Conservation (phyloP, 495 filamentous ascomycete species). For the Trichoderma reesei region DNA sequence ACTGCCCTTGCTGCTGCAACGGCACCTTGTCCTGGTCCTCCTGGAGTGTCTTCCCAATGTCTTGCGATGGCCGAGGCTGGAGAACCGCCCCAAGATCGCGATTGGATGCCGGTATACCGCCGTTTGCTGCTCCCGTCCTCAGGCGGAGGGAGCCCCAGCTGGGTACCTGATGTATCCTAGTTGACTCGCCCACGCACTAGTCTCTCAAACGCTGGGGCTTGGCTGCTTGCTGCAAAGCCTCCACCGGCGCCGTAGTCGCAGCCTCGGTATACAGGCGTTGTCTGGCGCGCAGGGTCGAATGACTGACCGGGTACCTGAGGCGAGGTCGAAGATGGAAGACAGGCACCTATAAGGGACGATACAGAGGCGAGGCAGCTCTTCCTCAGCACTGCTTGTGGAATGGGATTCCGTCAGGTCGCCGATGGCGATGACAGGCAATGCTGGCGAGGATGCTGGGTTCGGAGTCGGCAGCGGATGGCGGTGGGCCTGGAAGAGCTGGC, state of each 20-base stretch:
- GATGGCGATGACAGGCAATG: neutral
- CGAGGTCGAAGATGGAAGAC: too few species aligned
- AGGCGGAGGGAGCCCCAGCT: neutral
- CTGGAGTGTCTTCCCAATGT: neutral
- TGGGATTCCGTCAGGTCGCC: too few species aligned
- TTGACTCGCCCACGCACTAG: constrained; percentile 4
- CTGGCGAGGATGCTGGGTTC: neutral
- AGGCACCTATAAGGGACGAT: too few species aligned
- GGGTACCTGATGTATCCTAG: neutral
- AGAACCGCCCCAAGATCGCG: neutral
- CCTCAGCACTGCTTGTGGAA: too few species aligned
- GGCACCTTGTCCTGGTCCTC: neutral
- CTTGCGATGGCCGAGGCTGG: neutral
- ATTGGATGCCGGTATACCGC: neutral
- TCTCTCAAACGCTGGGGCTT: neutral
- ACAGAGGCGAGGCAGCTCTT: neutral
- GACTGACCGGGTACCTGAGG: too few species aligned
- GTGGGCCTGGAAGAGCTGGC: neutral
- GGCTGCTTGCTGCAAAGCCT: neutral
- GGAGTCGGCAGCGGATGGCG: neutral
- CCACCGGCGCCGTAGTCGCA: neutral
- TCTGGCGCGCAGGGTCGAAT: constrained; percentile 2
- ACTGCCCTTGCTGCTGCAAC: neutral
- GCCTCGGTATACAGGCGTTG: too few species aligned
- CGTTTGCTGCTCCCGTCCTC: neutral